Base-by-base conservation (phyloP, 495 filamentous ascomycete species). In the Aspergillus kassunensis region DNA sequence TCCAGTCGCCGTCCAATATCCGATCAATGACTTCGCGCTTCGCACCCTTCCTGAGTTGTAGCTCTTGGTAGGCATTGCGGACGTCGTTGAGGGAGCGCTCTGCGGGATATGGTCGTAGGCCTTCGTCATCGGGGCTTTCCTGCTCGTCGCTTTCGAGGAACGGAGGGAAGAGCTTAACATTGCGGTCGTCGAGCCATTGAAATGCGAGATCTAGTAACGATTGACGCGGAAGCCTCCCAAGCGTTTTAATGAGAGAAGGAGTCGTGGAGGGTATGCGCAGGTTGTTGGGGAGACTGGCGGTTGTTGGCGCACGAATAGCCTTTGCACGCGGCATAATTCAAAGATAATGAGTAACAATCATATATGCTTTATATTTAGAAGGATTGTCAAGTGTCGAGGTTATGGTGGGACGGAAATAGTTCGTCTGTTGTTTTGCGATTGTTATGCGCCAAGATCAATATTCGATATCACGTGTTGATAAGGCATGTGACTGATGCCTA, bases 1-100 rank as follows among this genome's bases (percentile, higher is more conserved):
- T 76, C 89, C 89, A 95, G 63, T 95, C 90, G 36, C 87, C 87
- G 51, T 91, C 85, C 0, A 87, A 57, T 33, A 95, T 85, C 24
- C 88, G 77, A 58, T 90, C 87, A 6, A 88, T 70, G 4, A 92
- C 78, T 61, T 95, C 89, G 40, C 83, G 75, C 56, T 85, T 88
- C 9, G 77, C 80, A 3, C 87, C 87, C 59, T 85, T 90, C 19
- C 80, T 70, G 8, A 67, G 65, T 30, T 71, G 70, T 0, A 83
- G 58, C 18, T 74, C 71, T 18, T 71, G 64, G 69, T 91, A 93
- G 31, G 76, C 70, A 35, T 84, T 78, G 11, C 77, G 75, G 11
- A 90, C 70, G 44, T 83, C 83, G 24, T 80, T 79, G 42, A 85
- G 64, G 11, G 80, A 84, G 16, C 74, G 64, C 0, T 80, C 83